phyloP scores from a whole-genome alignment of 768 basidiomycete species.

The Pholiota conissans region DNA sequence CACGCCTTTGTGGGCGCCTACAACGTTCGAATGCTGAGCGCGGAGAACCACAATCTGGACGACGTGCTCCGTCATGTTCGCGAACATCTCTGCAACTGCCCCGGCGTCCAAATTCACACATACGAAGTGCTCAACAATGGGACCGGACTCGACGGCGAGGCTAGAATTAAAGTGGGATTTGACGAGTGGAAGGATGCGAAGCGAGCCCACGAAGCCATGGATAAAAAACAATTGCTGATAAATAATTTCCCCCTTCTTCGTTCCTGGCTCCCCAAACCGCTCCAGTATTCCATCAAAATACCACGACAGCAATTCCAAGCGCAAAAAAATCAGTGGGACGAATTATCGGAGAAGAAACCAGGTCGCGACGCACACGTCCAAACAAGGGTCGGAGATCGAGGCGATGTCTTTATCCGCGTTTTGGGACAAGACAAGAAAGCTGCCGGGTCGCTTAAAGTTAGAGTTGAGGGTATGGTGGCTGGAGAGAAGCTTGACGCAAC shows the following conservation, averaged over 20 bases:
- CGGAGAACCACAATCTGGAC: conserved; percentile 8
- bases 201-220: conserved; percentile 34
- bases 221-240: conserved; percentile 19
- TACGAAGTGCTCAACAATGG: conserved; percentile 13
- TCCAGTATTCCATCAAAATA: conserved; percentile 51
- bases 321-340: conserved; percentile 50
- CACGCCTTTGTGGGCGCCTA: conserved; percentile 28
- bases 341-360: conserved; percentile 38
- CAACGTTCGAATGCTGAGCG: conserved; percentile 7
- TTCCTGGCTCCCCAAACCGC: conserved; percentile 45
- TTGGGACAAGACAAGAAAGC: conserved; percentile 52
- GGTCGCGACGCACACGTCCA: conserved; percentile 21
- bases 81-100: conserved; percentile 1
- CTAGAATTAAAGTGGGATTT: conserved; percentile 44
- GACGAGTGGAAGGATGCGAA: conserved; percentile 50
- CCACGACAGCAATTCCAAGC: conserved; percentile 49
- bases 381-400: conserved; percentile 19
- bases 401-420: conserved; percentile 41
- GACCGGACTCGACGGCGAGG: conserved; percentile 9
- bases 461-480: conserved; percentile 52
- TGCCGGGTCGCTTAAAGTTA: conserved; percentile 57
- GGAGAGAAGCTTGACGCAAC: conserved; percentile 46
- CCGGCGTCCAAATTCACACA: conserved; percentile 17
- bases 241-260: conserved; percentile 33
- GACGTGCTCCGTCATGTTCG: conserved; percentile 4